These are phyloP conservation scores for Singerocomus inundabilis DNA, from an alignment of 1,284 basidiomycete genomes.

Conservation along the genomic window DNA sequence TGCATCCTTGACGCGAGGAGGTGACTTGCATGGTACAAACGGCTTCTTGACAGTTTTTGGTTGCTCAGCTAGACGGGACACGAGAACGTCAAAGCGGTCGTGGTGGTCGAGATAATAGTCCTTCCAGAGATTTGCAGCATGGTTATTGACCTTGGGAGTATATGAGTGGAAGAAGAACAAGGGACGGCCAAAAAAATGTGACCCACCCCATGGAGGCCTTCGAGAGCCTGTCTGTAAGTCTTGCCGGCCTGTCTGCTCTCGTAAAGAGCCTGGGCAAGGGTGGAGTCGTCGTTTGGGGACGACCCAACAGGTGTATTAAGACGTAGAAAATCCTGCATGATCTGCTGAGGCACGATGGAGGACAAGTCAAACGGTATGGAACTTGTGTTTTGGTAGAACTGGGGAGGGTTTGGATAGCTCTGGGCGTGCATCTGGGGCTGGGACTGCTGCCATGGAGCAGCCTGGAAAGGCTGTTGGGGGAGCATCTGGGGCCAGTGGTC, in stretches of 20 bases:
- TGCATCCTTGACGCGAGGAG: slow-evolving; percentile 15
- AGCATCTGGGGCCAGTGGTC: slow-evolving; percentile 25
- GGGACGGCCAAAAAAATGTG: background rate
- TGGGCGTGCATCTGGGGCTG: slow-evolving; percentile 26
- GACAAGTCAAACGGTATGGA: slow-evolving; percentile 24
- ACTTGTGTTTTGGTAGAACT: slow-evolving; percentile 20
- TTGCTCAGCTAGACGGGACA: slow-evolving; percentile 33
- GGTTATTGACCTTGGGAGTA: slow-evolving; percentile 43
- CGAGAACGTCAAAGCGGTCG: slow-evolving; percentile 51
- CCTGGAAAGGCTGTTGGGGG: slow-evolving; percentile 25
- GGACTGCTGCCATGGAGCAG: slow-evolving; percentile 26
- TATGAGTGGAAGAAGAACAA: slow-evolving; percentile 3
- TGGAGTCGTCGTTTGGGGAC: slow-evolving; percentile 48
- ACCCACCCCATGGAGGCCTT: slow-evolving; percentile 43
- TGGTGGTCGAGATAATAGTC: slow-evolving; percentile 72
- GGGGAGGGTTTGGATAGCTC: slow-evolving; percentile 18
- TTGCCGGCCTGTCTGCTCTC: slow-evolving; percentile 35
- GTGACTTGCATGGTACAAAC: slow-evolving; percentile 30
- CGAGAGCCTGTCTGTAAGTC: slow-evolving; percentile 43
- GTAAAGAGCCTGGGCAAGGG: slow-evolving; percentile 46
- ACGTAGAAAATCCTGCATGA: slow-evolving; percentile 52
- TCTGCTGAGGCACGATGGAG: slow-evolving; percentile 45
- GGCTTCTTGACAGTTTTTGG: slow-evolving; percentile 51
- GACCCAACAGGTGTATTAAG: slow-evolving; percentile 54
- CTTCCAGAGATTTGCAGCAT: slow-evolving; percentile 56